A percentile compares a stretch with the other conserved stretches of the same genome.
Conservation (phyloP, 2,329 filamentous ascomycete genomes). For the Metarhizium robertsii region DNA sequence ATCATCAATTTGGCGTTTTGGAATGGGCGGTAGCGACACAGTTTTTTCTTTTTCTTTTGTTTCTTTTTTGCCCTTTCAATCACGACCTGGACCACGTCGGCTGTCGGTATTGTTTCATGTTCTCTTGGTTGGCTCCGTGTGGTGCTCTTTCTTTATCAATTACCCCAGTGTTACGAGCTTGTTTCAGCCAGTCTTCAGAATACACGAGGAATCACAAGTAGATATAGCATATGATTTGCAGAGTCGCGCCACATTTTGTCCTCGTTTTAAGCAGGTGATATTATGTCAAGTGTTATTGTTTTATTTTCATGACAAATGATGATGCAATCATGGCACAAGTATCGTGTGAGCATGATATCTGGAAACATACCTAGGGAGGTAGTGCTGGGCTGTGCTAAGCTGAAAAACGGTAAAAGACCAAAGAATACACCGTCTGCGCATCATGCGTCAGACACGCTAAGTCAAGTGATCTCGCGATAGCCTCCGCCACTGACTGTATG, state of each 20-base stretch:
- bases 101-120: not conserved
- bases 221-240: not conserved
- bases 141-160: not conserved
- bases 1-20: not conserved
- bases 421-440: too few relatives aligned
- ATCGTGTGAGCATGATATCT: too few relatives aligned
- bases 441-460: too few relatives aligned
- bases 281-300: not conserved
- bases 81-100: not conserved
- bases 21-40: not conserved
- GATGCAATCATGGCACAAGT: too few relatives aligned
- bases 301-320: too few relatives aligned
- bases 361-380: too few relatives aligned
- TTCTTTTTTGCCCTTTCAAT: not conserved
- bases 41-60: not conserved
- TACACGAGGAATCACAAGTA: not conserved
- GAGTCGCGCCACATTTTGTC: not conserved
- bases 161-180: not conserved
- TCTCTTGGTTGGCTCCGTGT: not conserved
- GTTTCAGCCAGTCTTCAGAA: not conserved
- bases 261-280: not conserved
- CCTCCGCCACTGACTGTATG: too few relatives aligned
- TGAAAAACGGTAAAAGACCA: too few relatives aligned
- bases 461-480: too few relatives aligned
- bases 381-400: too few relatives aligned